Evolutionary conservation across 768 basidiomycete genomes (phyloP).

Genomic region (Auricularia cornea): DNA sequence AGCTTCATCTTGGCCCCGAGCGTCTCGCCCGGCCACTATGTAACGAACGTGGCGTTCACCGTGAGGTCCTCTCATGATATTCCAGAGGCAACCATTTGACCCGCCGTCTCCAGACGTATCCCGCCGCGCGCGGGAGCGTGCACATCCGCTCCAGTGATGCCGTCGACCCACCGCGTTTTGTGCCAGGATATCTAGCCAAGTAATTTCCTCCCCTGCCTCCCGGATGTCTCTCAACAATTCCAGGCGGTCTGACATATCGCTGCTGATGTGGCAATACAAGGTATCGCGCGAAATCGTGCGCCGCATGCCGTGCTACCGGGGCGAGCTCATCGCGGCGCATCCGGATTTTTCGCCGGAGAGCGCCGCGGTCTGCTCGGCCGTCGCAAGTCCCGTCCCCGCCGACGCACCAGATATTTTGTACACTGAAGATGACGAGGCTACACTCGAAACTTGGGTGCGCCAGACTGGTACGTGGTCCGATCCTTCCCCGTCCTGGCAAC

Average conservation of each 20-base stretch:
- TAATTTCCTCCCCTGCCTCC: too few relatives aligned
- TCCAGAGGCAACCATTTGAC: not conserved
- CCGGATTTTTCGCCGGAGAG: conserved; percentile 25
- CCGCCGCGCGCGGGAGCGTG: too few relatives aligned
- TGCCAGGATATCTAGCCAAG: too few relatives aligned
- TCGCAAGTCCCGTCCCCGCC: conserved; percentile 15
- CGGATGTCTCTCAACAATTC: too few relatives aligned
- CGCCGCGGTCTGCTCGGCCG: conserved; percentile 18
- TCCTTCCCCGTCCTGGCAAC: too few relatives aligned
- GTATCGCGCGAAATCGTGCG: conserved; percentile 44
- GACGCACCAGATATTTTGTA: conserved; percentile 24
- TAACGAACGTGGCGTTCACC: too few relatives aligned
- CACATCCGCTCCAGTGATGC: too few relatives aligned
- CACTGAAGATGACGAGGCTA: conserved; percentile 27
- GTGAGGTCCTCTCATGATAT: too few relatives aligned
- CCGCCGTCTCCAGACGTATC: too few relatives aligned
- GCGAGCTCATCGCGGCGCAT: conserved; percentile 18
- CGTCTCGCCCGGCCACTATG: too few relatives aligned
- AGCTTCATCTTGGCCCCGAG: not conserved
- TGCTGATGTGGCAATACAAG: conserved; percentile 48
- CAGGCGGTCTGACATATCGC: conserved; percentile 18
- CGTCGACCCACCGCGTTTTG: too few relatives aligned
- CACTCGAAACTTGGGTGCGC: conserved; percentile 21
- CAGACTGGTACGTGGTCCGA: conserved; percentile 9
- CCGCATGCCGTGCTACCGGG: conserved; percentile 39